Evolutionary conservation across 2,329 filamentous ascomycete species (phyloP).

Genomic region (Coniochaeta pulveracea): DNA sequence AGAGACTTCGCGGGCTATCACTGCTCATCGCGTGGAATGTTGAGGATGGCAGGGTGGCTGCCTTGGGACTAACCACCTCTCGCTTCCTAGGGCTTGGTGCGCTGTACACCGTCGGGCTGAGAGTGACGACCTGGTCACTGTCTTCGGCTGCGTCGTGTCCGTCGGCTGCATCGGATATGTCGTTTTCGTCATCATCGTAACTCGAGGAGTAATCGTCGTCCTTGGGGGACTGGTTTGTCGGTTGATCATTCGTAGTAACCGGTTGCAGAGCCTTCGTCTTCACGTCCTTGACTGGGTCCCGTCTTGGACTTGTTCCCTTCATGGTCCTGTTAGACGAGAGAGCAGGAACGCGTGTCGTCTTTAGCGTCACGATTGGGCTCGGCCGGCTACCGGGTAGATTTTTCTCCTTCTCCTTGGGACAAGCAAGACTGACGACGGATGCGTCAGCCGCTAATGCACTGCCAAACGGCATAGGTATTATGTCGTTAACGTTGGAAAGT

Average conservation of each 20-base stretch:
- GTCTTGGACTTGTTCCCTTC: constrained; percentile 9
- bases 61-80: constrained; percentile 30
- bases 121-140: too few species aligned
- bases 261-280: constrained; percentile 27
- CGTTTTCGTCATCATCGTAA: constrained; percentile 17
- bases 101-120: constrained; percentile 43
- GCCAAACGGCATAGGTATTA: constrained; percentile 20
- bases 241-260: constrained; percentile 21
- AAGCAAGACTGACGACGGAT: constrained; percentile 26
- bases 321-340: constrained; percentile 2
- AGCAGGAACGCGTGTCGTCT: constrained; percentile 1
- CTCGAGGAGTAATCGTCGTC: constrained; percentile 10
- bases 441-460: constrained; percentile 12
- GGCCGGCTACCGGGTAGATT: constrained; percentile 13
- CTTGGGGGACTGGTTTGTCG: constrained; percentile 6
- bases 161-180: too few species aligned
- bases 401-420: constrained; percentile 14
- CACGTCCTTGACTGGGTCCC: constrained; percentile 18
- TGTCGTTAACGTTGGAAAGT: constrained; percentile 47
- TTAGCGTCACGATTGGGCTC: constrained; percentile 17
- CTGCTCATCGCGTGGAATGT: constrained; percentile 10
- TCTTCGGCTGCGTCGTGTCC: too few species aligned
- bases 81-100: constrained; percentile 20
- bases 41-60: constrained; percentile 21
- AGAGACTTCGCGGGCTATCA: too few species aligned